Conservation (phyloP, 805 yeast genomes). For the Priceomyces fermenticarens region DNA sequence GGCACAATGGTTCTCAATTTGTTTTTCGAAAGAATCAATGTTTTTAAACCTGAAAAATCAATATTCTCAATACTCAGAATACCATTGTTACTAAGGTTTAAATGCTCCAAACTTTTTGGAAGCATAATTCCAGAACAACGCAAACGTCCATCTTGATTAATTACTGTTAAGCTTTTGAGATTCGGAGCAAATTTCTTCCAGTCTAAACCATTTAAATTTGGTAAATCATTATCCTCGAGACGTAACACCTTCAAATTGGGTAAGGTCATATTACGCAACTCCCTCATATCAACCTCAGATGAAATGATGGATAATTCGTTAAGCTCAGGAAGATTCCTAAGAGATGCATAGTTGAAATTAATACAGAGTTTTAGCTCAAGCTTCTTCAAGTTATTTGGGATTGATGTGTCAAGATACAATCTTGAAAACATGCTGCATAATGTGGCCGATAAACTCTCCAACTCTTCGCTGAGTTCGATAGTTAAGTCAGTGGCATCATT, state of each 20-base stretch:
- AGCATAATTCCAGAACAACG: constrained; percentile 4
- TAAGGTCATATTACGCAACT: not conserved
- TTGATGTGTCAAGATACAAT: not conserved
- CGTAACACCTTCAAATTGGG: constrained; percentile 6
- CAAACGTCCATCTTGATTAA: constrained; percentile 1
- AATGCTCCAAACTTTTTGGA: constrained; percentile 3
- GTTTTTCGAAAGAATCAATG: constrained; percentile 8
- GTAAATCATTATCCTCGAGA: constrained; percentile 6
- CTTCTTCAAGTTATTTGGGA: constrained; percentile 1
- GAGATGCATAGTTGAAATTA: constrained; percentile 1
- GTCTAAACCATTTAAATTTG: constrained; percentile 1
- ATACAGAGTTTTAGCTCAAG: constrained; percentile 1
- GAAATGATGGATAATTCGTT: constrained; percentile 1
- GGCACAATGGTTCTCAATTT: constrained; percentile 4
- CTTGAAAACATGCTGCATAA: constrained; percentile 3
- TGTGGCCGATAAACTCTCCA: constrained; percentile 1
- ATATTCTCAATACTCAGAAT: constrained; percentile 4
- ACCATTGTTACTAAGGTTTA: constrained; percentile 7
- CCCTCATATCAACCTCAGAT: constrained; percentile 1
- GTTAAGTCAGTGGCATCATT: constrained; percentile 4
- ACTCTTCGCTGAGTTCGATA: not conserved
- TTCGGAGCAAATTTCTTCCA: constrained; percentile 3
- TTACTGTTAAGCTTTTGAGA: not conserved
- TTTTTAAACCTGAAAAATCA: not conserved
- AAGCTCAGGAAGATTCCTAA: not conserved